Evolutionary conservation across 306 rosid species (phyloP), one percentile per base, ranked within the genome.

Genomic region (Mimosa bimucronata): DNA sequence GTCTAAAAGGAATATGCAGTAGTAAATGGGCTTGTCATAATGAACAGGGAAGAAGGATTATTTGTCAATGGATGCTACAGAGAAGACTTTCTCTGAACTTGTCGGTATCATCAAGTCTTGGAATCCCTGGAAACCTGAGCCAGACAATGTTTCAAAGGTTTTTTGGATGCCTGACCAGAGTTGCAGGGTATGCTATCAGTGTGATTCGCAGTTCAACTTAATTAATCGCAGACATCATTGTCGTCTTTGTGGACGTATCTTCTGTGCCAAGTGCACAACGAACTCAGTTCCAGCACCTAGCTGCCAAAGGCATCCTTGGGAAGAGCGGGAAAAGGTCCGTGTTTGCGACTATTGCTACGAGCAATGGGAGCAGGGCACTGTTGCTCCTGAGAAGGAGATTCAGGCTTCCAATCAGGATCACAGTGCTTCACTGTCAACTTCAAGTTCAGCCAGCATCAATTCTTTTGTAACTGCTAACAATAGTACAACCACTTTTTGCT

Each of bases 121-220:
- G 99, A 86, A 89, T 69, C 91, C 97, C 73, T 77, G 97, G 97
- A 85, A 83, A 55, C 85, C 94, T 11, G 94, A 88, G 78, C 93
- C 97, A 26, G 83, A 82, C 31, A 86, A 90, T 55, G 91, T 96
- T 77, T 89, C 97, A 0, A 86, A 93, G 79, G 94, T 86, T 86
- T 93, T 93, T 82, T 96, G 99, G 99, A 96, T 95, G 98, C 98
- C 97, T 1, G 99, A 95, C 74, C 85, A 80, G 62, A 95, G 94
- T 79, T 93, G 99, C 77, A 88, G 90, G 83, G 94, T 93, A 50
- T 95, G 99, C 80, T 95, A 95, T 66, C 98, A 93, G 38, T 95
- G 99, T 77, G 99, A 95, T 77, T 86, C 90, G 10, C 98, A 90
- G 72, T 96, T 96, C 84, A 91, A 89, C 58, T 19, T 96, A 25